Evolutionary conservation across 768 basidiomycete species (phyloP), one percentile per base, ranked within the genome.

Genomic region (Tricholoma hemisulphureum): DNA sequence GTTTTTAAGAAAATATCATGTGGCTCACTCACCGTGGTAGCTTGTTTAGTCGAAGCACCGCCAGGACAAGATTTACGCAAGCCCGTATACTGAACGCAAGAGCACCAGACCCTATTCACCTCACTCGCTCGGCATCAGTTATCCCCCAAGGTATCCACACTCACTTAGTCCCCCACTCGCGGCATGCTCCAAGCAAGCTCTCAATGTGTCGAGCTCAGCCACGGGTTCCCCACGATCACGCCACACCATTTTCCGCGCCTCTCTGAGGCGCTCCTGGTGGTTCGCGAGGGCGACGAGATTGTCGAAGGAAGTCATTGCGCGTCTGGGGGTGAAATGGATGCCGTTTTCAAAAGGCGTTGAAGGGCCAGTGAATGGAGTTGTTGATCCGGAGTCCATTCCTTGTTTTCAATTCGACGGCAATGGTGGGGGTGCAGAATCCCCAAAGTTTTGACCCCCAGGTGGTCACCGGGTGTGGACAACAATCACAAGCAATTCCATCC

Each of bases 231-330:
- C 91, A 59, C 81, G 77, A 64, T 92, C 88, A 11, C 89, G 78
- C 89, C 91, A 91, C 3, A 94, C 83, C 71, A 93, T 87, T 69
- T 84, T 90, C 55, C 88, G 80, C 0, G 91, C 89, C 55, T 85
- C 85, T 59, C 73, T 80, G 29, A 93, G 75, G 2, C 83, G 78
- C 59, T 93, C 89, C 68, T 91, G 87, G 70, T 89, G 85, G 71
- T 93, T 92, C 4, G 92, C 93, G 55, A 95, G 79, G 13, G 88
- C 89, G 20, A 92, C 87, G 7, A 95, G 76, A 66, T 90, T 91
- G 68, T 93, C 91, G 63, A 93, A 93, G 0, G 89, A 92, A 8
- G 83, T 80, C 75, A 89, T 84, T 3, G 87, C 82, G 31, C 76
- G 75, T 48, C 74, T 78, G 0, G 85, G 85, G 1, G 81, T 77